Evolutionary conservation across 768 basidiomycete genomes (phyloP), one percentile per base, ranked within the genome.

Genomic region (Hygrophorus russula): DNA sequence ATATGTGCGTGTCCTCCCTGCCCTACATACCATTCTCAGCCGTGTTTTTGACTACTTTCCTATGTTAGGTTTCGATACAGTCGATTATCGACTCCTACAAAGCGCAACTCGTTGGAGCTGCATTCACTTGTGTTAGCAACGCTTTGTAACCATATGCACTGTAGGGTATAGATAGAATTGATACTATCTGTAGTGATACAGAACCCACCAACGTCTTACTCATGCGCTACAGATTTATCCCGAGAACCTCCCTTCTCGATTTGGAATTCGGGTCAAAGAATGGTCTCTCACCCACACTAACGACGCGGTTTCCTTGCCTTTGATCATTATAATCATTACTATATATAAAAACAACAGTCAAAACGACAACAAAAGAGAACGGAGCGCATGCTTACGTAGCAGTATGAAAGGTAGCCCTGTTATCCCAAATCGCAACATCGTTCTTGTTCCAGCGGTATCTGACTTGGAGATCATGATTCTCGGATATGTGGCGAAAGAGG

Each of bases 341-440:
- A 34, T 14, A 29, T 41, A 17, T 24, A 9, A 35, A 40, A 31
- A 27, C 13, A 11, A 46, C 35, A 13, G 27, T 11, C 17, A 35
- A 17, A 9, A 47, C 9, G 15, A 13, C 13, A 31, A 24, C 24
- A 24, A 24, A 24, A 24, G 24, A 24, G 24, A 24, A 7, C 3
- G 7, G 24, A 7, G 3, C 12, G 0, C 24, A 31, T 32, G 4
- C 42, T 43, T 51, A 67, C 67, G 67, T 69, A 17, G 65, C 64
- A 9, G 63, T 72, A 49, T 75, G 73, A 56, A 63, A 67, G 0
- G 70, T 71, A 13, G 64, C 60, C 34, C 75, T 57, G 53, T 80
- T 80, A 44, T 77, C 76, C 78, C 76, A 80, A 51, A 80, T 74
- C 0, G 78, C 78, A 18, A 78, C 53, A 43, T 71, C 71, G 50